A percentile compares a stretch with the other conserved stretches of the same genome.
phyloP scores from a whole-genome alignment of 371 early-diverging fungal species.

The Mucor piriformis region DNA sequence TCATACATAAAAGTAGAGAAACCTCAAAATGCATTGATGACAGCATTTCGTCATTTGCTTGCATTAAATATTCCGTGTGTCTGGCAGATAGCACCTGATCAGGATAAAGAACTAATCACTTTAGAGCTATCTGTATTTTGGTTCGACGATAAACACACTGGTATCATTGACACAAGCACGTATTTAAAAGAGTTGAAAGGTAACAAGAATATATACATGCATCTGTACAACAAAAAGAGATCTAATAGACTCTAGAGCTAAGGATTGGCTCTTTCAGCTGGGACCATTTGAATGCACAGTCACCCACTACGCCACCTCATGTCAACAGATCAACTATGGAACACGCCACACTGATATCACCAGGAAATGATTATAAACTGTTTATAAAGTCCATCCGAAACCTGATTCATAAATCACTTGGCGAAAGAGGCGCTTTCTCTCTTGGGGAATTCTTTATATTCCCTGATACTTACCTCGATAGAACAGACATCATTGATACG shows the following conservation, averaged over 20 bases:
- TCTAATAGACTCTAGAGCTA: conserved; percentile 21
- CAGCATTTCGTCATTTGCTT: conserved; percentile 25
- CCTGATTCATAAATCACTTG: conserved; percentile 31
- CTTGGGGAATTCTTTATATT: conserved; percentile 43
- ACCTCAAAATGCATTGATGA: conserved; percentile 20
- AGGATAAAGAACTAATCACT: conserved; percentile 15
- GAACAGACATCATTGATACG: conserved; percentile 2
- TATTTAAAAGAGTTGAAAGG: conserved; percentile 31
- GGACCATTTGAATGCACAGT: conserved; percentile 23
- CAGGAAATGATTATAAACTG: conserved; percentile 36
- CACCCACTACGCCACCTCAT: conserved; percentile 3
- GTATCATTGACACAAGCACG: conserved; percentile 27
- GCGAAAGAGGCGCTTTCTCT: conserved; percentile 23
- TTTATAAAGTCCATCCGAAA: conserved; percentile 38
- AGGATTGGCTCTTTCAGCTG: conserved; percentile 41
- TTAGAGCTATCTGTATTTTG: conserved; percentile 47
- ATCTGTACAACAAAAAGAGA: background rate
- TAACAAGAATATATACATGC: conserved; percentile 4
- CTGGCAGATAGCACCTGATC: conserved; percentile 26
- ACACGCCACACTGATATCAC: conserved; percentile 13
- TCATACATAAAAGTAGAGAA: conserved; percentile 8
- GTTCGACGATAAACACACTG: conserved; percentile 46
- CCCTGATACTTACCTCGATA: conserved; percentile 5
- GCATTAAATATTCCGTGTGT: conserved; percentile 33
- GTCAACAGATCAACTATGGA: background rate